phyloP scores from a whole-genome alignment of 768 basidiomycete species.

The Termitomyces sp. region DNA sequence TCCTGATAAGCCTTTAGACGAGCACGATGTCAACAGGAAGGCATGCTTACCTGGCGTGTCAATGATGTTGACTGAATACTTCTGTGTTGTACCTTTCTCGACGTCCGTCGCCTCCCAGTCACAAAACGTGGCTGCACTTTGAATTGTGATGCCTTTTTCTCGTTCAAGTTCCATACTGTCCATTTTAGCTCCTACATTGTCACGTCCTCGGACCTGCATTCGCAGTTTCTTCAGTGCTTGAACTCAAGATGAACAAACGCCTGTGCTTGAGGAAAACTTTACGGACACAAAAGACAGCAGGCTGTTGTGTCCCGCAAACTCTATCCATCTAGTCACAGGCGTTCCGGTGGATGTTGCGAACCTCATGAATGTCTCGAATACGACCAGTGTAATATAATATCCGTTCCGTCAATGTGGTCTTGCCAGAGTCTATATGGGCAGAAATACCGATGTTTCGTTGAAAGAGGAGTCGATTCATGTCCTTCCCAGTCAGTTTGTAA shows the following conservation, averaged over 20 bases:
- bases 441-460: constrained; percentile 97
- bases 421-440: constrained; percentile 95
- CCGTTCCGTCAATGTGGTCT: constrained; percentile 96
- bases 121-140: constrained; percentile 97
- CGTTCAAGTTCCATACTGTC: constrained; percentile 99
- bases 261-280: constrained; percentile 18
- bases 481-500: constrained; percentile 58
- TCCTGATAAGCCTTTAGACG: constrained; percentile 42
- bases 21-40: not conserved
- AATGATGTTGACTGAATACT: constrained; percentile 96
- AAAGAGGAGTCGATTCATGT: constrained; percentile 59
- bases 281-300: constrained; percentile 12
- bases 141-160: constrained; percentile 99
- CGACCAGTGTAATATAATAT: constrained; percentile 95
- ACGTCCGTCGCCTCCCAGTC: constrained; percentile 84
- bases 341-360: constrained; percentile 33
- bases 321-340: constrained; percentile 17
- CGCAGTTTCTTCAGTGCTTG: constrained; percentile 6
- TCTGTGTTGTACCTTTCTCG: constrained; percentile 58
- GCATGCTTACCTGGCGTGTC: constrained; percentile 82
- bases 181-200: constrained; percentile 99
- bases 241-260: constrained; percentile 14
- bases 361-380: constrained; percentile 96
- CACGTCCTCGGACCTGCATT: constrained; percentile 81
- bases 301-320: constrained; percentile 8